Base-by-base conservation (phyloP, 108 stramenopile genomes). In the Fragilaria radians region DNA sequence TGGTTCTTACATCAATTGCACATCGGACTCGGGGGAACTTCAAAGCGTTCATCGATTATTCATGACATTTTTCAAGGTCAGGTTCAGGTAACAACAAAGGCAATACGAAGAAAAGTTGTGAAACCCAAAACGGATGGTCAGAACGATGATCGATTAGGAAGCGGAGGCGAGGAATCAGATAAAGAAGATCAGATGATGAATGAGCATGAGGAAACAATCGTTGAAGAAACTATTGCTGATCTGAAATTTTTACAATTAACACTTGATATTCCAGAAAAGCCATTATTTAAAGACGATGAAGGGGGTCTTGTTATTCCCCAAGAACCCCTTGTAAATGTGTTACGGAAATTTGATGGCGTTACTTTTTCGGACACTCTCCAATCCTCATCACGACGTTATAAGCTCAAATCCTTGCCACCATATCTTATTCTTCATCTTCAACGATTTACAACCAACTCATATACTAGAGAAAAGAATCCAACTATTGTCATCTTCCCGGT, bases 401-500 rank as follows among this genome's bases (percentile, higher is more conserved):
- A 69, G 28, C 66, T 99, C 31, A 59, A 57, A 7, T 71, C 73
- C n/a, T 57, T 98, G 27, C 99, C 99, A 4, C 81, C 80, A 55
- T 97, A 96, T 70, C 68, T 99, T 1, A 79, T 99, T 24, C 60
- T 99, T 26, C 92, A 95, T 72, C 53, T 97, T 54, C 78, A 67
- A 28, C 84, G 99, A 18, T 98, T 99, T 78, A 92, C 88, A 48
- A 83, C 74, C 25, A 98, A 96, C 62, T 65, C 77, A 5, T 99
- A 94, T 62, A 81, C 72, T 25, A 73, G 79, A 18, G 99, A 98
- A 83, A 99, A 99, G 77, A 99, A 99, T 73, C 96, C 96, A 19
- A 98, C 97, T 21, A 97, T 99, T 70, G 96, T 99, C 28, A 85
- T 90, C 49, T 96, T 99, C 61, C 97, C 97, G 14, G 94, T 98